phyloP scores from a whole-genome alignment of 2,329 filamentous ascomycete genomes.

The Xylariaceae sp. region DNA sequence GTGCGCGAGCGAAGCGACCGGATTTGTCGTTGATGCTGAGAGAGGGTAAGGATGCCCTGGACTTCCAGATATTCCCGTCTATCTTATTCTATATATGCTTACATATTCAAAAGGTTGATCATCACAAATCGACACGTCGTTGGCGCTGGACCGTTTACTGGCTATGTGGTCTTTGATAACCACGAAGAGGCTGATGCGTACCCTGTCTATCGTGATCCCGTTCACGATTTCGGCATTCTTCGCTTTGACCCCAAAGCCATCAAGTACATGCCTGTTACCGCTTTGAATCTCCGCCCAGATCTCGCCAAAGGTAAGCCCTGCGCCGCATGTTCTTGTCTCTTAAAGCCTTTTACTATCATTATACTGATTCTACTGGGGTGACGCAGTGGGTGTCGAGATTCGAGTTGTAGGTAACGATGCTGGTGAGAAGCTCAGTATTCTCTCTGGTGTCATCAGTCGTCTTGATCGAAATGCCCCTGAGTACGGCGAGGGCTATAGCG shows the following conservation, averaged over 20 bases:
- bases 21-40: slow-evolving; percentile 94
- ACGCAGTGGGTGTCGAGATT: slow-evolving; percentile 79
- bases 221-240: slow-evolving; percentile 96
- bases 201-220: slow-evolving; percentile 94
- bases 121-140: slow-evolving; percentile 91
- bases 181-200: slow-evolving; percentile 95
- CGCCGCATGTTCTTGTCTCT: background rate
- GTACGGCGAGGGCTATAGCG: slow-evolving; percentile 95
- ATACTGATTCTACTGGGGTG: slow-evolving; percentile 8
- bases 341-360: background rate
- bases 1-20: slow-evolving; percentile 89
- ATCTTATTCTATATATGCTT: slow-evolving; percentile 5
- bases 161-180: slow-evolving; percentile 97
- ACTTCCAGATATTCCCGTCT: background rate
- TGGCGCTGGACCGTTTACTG: slow-evolving; percentile 93
- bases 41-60: slow-evolving; percentile 41
- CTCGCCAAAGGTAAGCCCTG: slow-evolving; percentile 57
- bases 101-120: slow-evolving; percentile 41
- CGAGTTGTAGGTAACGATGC: slow-evolving; percentile 97
- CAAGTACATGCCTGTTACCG: slow-evolving; percentile 90
- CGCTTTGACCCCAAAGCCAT: slow-evolving; percentile 93
- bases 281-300: slow-evolving; percentile 76
- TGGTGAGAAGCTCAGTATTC: slow-evolving; percentile 94
- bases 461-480: slow-evolving; percentile 95
- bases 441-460: slow-evolving; percentile 94